A percentile compares a stretch with the other conserved stretches of the same genome.
Evolutionary conservation across 129 eudicot species (phyloP).

Genomic region (sunflower (Helianthus annuus)): HanXRQr2.0-SUNRISE NC_035443.2:73454657-73455156

Average conservation of each 20-base stretch:
- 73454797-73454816: background rate
- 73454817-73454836: background rate
- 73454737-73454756: conserved; percentile 46
- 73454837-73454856: background rate
- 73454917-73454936: background rate
- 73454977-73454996: background rate
- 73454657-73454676: conserved; percentile 32
- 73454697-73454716: conserved; percentile 26
- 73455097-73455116: background rate
- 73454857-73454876: background rate
- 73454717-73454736: conserved; percentile 41
- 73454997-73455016: background rate
- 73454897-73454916: background rate
- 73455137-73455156: conserved; percentile 8
- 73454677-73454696: conserved; percentile 41
- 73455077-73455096: background rate
- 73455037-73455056: background rate
- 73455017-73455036: conserved; percentile 5
- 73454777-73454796: background rate
- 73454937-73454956: background rate
- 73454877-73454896: background rate
- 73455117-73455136: background rate
- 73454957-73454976: background rate
- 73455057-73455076: background rate
- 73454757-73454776: conserved; percentile 13